Percentiles rank a stretch among this genome's conserved stretches.
These are phyloP conservation scores for Wilcoxina mikolae DNA, from an alignment of 495 filamentous ascomycete genomes.

Conservation along the genomic window DNA sequence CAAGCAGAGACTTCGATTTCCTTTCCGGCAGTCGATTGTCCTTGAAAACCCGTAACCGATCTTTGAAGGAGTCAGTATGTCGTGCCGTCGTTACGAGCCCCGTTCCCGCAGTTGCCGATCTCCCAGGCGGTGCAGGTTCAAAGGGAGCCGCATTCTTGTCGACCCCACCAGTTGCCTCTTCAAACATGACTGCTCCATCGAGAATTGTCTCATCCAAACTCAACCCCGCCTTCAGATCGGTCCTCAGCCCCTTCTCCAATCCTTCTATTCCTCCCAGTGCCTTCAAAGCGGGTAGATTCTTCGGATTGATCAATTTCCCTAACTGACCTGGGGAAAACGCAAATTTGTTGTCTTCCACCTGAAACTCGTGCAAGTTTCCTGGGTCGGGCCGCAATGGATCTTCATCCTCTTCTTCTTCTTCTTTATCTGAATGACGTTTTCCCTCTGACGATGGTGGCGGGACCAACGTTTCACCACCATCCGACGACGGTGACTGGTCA, in stretches of 20 bases:
- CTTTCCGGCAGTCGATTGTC: constrained; percentile 56
- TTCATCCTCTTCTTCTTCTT: constrained; percentile 33
- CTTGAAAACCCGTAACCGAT: constrained; percentile 54
- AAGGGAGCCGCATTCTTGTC: constrained; percentile 14
- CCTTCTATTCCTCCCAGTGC: constrained; percentile 65
- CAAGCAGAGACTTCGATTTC: constrained; percentile 55
- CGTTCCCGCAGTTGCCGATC: constrained; percentile 26
- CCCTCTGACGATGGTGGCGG: not conserved
- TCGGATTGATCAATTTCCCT: constrained; percentile 65
- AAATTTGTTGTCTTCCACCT: constrained; percentile 62
- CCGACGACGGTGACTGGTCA: not conserved
- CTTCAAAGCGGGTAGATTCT: constrained; percentile 60
- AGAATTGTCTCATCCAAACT: constrained; percentile 57
- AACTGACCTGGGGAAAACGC: constrained; percentile 71
- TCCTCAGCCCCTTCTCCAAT: constrained; percentile 60
- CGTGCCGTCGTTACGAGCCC: constrained; percentile 17
- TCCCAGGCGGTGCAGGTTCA: constrained; percentile 15
- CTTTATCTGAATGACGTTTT: not conserved
- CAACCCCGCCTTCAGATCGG: constrained; percentile 51
- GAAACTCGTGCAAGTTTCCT: constrained; percentile 55
- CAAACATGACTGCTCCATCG: constrained; percentile 52
- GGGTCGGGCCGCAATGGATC: constrained; percentile 55
- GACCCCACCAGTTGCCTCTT: constrained; percentile 39
- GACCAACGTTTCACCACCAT: not conserved
- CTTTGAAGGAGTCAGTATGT: constrained; percentile 36